Percentiles rank a stretch among this genome's conserved stretches.
These are phyloP conservation scores for Euphrasia arctica DNA, from an alignment of 305 asterid genomes.

Conservation along the genomic window DNA sequence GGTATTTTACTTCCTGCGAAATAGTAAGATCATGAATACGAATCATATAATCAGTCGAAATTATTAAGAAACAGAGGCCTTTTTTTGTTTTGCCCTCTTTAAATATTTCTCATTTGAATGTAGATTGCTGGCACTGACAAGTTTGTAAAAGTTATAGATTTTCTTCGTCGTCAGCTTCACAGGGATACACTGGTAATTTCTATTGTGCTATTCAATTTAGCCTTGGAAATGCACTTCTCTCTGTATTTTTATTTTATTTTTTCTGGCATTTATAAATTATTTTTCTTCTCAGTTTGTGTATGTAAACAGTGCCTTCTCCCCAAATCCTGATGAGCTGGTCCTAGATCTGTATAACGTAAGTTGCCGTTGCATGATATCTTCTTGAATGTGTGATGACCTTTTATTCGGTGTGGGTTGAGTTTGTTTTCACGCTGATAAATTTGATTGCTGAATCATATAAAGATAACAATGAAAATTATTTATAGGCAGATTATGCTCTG, in stretches of 20 bases:
- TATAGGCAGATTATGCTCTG: background rate
- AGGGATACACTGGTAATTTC: slow-evolving; percentile 69
- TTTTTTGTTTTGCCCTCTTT: background rate
- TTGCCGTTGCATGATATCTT: slow-evolving; percentile 20
- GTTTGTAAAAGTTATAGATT: slow-evolving; percentile 82
- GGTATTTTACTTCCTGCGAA: background rate
- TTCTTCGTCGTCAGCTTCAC: slow-evolving; percentile 94
- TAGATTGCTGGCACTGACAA: slow-evolving; percentile 86
- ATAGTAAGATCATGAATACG: background rate
- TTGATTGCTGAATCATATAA: background rate
- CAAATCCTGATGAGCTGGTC: slow-evolving; percentile 81
- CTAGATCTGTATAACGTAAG: slow-evolving; percentile 64
- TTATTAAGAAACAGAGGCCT: background rate
- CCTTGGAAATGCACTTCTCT: too few relatives aligned
- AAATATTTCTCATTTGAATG: slow-evolving; percentile 16
- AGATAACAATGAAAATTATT: background rate
- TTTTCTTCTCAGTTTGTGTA: slow-evolving; percentile 66
- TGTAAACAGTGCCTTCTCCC: slow-evolving; percentile 92
- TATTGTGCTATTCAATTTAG: background rate
- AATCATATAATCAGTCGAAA: background rate
- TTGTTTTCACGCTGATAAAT: slow-evolving; percentile 7
- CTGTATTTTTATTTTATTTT: too few relatives aligned
- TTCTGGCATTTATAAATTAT: too few relatives aligned
- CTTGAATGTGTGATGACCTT: slow-evolving; percentile 8
- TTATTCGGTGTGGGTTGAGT: background rate